These are phyloP conservation scores for Colletotrichum godetiae DNA, from an alignment of 2,329 filamentous ascomycete species.

Conservation along the genomic window DNA sequence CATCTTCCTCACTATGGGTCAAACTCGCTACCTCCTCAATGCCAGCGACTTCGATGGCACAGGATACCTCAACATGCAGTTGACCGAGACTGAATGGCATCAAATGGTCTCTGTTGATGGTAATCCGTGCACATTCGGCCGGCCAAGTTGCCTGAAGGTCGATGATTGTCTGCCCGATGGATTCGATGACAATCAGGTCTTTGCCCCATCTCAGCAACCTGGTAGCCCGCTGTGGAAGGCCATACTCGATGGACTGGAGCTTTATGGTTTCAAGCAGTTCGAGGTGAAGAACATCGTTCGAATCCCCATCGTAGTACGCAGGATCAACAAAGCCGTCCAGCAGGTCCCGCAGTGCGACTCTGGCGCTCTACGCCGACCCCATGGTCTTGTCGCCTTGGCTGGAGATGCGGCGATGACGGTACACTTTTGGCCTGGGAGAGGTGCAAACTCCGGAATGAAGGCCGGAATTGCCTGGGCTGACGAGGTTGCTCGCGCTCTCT, in stretches of 20 bases:
- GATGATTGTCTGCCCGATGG: slow-evolving; percentile 44
- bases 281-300: slow-evolving; percentile 50
- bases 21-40: slow-evolving; percentile 49
- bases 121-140: slow-evolving; percentile 45
- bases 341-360: slow-evolving; percentile 41
- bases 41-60: slow-evolving; percentile 46
- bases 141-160: slow-evolving; percentile 43
- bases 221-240: slow-evolving; percentile 45
- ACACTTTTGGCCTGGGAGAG: slow-evolving; percentile 50
- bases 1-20: slow-evolving; percentile 48
- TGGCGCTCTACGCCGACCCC: slow-evolving; percentile 40
- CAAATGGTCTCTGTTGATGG: slow-evolving; percentile 46
- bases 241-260: slow-evolving; percentile 47
- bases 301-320: slow-evolving; percentile 49
- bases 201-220: slow-evolving; percentile 45
- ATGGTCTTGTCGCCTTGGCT: slow-evolving; percentile 46
- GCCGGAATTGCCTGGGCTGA: slow-evolving; percentile 48
- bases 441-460: slow-evolving; percentile 50
- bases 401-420: slow-evolving; percentile 50
- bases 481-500: slow-evolving; percentile 46
- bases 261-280: slow-evolving; percentile 48
- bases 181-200: slow-evolving; percentile 43
- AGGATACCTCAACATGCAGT: slow-evolving; percentile 50
- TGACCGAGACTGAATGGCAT: slow-evolving; percentile 49
- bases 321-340: slow-evolving; percentile 45